These are phyloP conservation scores for Arachis monticola DNA, from an alignment of 331 rosid species.

Conservation along the genomic window DNA sequence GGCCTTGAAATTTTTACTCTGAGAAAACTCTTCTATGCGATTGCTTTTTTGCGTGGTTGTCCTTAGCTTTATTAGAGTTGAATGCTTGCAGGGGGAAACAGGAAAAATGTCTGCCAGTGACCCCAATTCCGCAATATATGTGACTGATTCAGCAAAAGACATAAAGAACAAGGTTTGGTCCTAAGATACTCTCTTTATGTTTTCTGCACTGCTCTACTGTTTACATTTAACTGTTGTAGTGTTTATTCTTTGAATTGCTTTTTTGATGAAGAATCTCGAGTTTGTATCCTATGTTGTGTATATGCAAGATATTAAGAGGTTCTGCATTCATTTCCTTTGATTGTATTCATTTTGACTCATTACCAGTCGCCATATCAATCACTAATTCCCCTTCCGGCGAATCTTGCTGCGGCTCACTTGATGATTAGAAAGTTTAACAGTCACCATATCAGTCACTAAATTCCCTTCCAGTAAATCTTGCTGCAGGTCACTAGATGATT, in stretches of 20 bases:
- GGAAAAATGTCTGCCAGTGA: conserved; percentile 99
- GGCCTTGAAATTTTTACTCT: conserved; percentile 14
- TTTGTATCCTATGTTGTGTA: not conserved
- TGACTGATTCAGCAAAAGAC: conserved; percentile 86
- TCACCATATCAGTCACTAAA: not conserved
- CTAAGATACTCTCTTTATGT: conserved; percentile 23
- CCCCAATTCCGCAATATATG: conserved; percentile 96
- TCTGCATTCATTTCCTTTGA: conserved; percentile 23
- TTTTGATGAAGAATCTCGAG: conserved; percentile 5
- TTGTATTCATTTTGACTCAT: conserved; percentile 16
- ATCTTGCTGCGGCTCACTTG: not conserved
- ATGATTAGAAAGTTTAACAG: not conserved
- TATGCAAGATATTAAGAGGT: conserved; percentile 6
- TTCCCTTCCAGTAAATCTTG: conserved; percentile 9
- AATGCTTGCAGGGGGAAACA: conserved; percentile 80
- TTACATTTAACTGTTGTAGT: conserved; percentile 13
- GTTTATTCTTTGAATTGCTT: conserved; percentile 8
- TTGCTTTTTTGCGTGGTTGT: conserved; percentile 32
- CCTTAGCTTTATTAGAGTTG: conserved; percentile 32
- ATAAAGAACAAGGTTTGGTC: conserved; percentile 79
- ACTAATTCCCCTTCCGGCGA: not conserved
- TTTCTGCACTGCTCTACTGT: not conserved
- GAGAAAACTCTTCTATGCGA: conserved; percentile 7
- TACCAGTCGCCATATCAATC: not conserved
- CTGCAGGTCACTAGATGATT: not conserved